phyloP scores from a whole-genome alignment of 202 grass and related monocot species.

The Panicum virgatum region DNA sequence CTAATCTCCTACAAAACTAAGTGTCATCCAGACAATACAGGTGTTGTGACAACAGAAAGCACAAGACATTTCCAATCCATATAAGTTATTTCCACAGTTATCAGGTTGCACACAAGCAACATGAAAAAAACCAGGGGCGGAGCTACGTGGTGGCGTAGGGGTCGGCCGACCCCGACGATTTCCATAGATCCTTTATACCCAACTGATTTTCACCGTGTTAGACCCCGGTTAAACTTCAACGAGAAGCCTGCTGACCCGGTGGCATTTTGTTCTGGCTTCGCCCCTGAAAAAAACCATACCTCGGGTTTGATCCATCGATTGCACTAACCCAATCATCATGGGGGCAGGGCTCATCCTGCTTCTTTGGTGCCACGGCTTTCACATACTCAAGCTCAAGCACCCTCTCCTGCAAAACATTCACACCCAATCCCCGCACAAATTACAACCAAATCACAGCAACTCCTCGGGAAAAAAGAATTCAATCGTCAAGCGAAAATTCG shows the following conservation, averaged over 20 bases:
- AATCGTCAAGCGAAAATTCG: neutral
- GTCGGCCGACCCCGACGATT: too few species aligned
- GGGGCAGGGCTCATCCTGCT: conserved; percentile 69
- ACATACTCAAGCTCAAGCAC: conserved; percentile 94
- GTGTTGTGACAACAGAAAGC: neutral
- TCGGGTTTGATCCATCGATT: conserved; percentile 74
- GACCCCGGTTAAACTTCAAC: too few species aligned
- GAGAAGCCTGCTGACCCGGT: too few species aligned
- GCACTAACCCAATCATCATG: conserved; percentile 96
- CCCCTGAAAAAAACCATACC: conserved; percentile 39
- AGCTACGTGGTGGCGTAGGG: too few species aligned
- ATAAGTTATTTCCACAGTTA: neutral
- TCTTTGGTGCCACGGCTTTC: conserved; percentile 70
- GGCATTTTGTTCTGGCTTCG: too few species aligned
- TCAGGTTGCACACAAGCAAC: neutral
- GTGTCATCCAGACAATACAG: neutral
- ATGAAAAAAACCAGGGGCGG: too few species aligned
- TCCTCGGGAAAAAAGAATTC: neutral
- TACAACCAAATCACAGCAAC: neutral
- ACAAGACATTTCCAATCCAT: neutral
- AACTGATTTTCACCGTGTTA: too few species aligned
- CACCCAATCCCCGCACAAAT: neutral
- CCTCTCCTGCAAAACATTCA: conserved; percentile 66
- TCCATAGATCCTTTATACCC: too few species aligned
- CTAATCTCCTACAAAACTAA: neutral